Conservation (phyloP, 2,329 filamentous ascomycete species). For the Berkeleyomyces rouxiae region DNA sequence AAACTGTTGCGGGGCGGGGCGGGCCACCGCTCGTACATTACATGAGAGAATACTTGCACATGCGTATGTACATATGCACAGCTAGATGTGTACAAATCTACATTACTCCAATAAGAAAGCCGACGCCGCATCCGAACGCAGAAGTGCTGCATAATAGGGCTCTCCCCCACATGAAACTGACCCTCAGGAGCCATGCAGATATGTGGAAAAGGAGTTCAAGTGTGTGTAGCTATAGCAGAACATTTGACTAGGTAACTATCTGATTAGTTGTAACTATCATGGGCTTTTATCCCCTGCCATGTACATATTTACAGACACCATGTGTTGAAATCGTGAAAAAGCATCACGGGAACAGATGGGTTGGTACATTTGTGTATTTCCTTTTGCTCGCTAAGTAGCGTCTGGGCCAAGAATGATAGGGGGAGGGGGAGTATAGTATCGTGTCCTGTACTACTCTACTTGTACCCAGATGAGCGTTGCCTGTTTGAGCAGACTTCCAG, state of each 20-base stretch:
- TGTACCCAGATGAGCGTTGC: neutral
- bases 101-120: too few species aligned
- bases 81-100: too few species aligned
- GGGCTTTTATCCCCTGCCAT: too few species aligned
- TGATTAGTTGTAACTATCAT: too few species aligned
- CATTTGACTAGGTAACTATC: too few species aligned
- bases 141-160: neutral
- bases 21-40: neutral
- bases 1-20: neutral
- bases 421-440: neutral
- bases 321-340: neutral
- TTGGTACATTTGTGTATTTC: neutral
- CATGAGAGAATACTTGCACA: too few species aligned
- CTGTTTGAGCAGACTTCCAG: neutral
- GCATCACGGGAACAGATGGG: neutral
- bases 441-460: neutral
- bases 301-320: too few species aligned
- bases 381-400: neutral
- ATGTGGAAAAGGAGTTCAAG: neutral
- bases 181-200: neutral
- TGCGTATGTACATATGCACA: too few species aligned
- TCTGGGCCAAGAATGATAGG: neutral
- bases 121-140: neutral
- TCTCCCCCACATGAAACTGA: neutral
- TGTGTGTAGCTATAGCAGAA: neutral